Conservation (phyloP, 1,139 yeast species). For the Debaryomyces udenii region DNA sequence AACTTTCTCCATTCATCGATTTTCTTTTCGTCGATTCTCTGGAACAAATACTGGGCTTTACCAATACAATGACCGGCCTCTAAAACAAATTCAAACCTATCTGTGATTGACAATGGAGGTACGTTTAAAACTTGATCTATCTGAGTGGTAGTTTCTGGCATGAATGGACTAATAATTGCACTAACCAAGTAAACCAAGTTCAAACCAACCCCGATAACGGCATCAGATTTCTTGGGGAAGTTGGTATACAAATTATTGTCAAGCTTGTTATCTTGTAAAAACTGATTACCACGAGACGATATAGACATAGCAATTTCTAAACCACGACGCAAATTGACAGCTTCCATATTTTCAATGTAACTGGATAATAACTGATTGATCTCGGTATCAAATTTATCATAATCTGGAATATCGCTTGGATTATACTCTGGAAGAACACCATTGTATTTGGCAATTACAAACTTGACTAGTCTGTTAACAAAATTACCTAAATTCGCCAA, state of each 20-base stretch:
- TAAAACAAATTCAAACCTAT: slow-evolving; percentile 68
- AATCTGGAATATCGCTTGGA: slow-evolving; percentile 49
- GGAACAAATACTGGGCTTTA: slow-evolving; percentile 87
- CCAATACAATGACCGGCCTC: slow-evolving; percentile 86
- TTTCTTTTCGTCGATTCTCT: slow-evolving; percentile 87
- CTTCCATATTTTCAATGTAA: slow-evolving; percentile 76
- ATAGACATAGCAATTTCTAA: slow-evolving; percentile 89
- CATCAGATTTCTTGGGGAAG: slow-evolving; percentile 80
- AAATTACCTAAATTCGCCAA: slow-evolving; percentile 96
- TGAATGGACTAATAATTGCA: slow-evolving; percentile 80
- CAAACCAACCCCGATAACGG: slow-evolving; percentile 89
- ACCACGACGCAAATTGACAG: slow-evolving; percentile 82
- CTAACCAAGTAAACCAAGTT: slow-evolving; percentile 84
- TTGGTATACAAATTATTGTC: slow-evolving; percentile 83
- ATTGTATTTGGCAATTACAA: slow-evolving; percentile 86
- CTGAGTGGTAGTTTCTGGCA: slow-evolving; percentile 78
- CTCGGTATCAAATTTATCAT: slow-evolving; percentile 54
- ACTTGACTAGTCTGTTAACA: slow-evolving; percentile 90
- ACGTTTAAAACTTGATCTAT: slow-evolving; percentile 82
- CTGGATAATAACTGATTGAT: slow-evolving; percentile 60
- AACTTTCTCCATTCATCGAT: slow-evolving; percentile 83
- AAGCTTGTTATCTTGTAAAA: slow-evolving; percentile 92
- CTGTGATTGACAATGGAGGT: slow-evolving; percentile 77
- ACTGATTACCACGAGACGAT: slow-evolving; percentile 91
- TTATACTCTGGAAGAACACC: slow-evolving; percentile 79